Evolutionary conservation across 371 early-diverging fungal species (phyloP), one percentile per base, ranked within the genome.

Genomic region (Apophysomyces trapeziformis): DNA sequence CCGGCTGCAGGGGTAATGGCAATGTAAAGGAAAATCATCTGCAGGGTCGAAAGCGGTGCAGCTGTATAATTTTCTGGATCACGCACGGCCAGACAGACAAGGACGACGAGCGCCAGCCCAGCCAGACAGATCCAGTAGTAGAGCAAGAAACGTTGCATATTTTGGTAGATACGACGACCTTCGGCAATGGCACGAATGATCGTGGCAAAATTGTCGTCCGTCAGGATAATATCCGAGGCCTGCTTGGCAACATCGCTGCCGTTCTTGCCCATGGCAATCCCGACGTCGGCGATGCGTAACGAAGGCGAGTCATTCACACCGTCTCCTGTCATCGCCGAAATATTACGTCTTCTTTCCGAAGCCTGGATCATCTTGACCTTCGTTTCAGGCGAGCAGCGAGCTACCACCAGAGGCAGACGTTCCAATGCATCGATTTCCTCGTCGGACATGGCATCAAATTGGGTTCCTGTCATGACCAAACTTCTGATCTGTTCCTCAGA

Each of bases 301-400:
- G 95, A 93, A 6, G 92, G 93, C 0, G 93, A 91, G 75, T 96
- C 96, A 66, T 92, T 95, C 66, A 95, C 89, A 78, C 96, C 90
- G 79, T 96, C 91, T 60, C 96, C 96, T 1, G 93, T 92, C 91
- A 89, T 87, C 60, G 86, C 87, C 59, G 78, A 85, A 38, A 82
- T 80, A 38, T 87, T 85, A 13, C 82, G 84, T 39, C 89, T 84
- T 8, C 86, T 79, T 68, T 96, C 92, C 64, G 98, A 78, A 2
- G 96, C 94, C 67, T 89, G 82, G 37, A 99, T 95, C 80, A 99
- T 92, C 85, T 93, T 95, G 66, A 96, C 87, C 75, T 98, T 98
- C 74, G 95, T 96, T 69, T 96, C 95, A 2, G 99, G 97, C 26
- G 83, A 86, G 80, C 93, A 93, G 37, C 98, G 87, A 0, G 97